Base-by-base conservation (phyloP, 495 filamentous ascomycete genomes). In the Aspergillus panamensis region DNA sequence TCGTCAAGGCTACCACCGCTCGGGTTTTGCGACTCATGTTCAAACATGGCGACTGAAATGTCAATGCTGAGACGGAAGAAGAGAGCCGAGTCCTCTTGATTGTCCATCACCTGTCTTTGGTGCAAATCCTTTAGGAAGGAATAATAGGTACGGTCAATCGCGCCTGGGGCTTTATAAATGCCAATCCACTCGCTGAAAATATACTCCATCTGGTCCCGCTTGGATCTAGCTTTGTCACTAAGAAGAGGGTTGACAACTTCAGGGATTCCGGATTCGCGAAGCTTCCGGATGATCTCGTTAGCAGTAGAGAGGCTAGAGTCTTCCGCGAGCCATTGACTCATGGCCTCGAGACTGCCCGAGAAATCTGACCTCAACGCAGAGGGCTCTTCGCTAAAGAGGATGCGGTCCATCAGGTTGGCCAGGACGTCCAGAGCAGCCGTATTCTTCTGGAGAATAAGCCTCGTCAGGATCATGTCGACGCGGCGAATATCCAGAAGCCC, bases 171-270 rank as follows among this genome's bases (percentile, higher is more conserved):
- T 69, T 88, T 84, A 76, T 84, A 91, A 14, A 97, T 80, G 39
- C 86, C 84, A 55, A 91, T 81, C 94, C 94, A 99, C 69, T 97
- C 94, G 9, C 87, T 89, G 68, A 99, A 96, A 42, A 96, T 80
- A 66, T 97, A 97, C 63, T 95, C 88, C 73, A 96, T 84, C 62
- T 96, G 92, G 51, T 93, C 87, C 44, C 83, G 82, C 63, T 84
- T 85, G 13, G 78, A 69, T 53, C 73, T 62, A 20, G 83, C 72
- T 51, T 75, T 74, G 51, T 83, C 80, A 56, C 74, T 80, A 39
- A 77, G 66, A 35, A 74, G 71, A 45, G 73, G 66, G 57, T 77
- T 75, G 51, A 77, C 66, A 39, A 73, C 66, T 50, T 86, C 82
- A 1, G 80, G 78, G 8, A 85, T 73, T 4, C 84, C 83, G 37